Evolutionary conservation across 202 grass and related monocot genomes (phyloP).

Genomic region (Eragrostis tef): DNA sequence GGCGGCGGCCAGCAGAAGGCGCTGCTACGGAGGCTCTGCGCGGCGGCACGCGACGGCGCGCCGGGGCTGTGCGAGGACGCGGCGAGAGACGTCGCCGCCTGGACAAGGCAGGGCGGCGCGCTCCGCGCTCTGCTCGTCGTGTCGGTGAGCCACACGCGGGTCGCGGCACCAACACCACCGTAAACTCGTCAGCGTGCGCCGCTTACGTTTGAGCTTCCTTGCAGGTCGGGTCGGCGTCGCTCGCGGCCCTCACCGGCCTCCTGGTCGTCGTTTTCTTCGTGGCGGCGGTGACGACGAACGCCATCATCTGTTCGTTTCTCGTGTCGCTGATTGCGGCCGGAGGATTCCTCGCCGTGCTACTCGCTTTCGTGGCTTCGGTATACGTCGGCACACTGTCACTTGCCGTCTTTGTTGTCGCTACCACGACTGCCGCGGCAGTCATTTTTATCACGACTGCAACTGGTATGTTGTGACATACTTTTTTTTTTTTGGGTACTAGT

Average conservation of each 20-base stretch:
- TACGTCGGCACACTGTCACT: constrained; percentile 61
- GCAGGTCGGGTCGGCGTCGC: constrained; percentile 68
- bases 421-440: constrained; percentile 52
- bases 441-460: constrained; percentile 55
- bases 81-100: constrained; percentile 49
- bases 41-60: no score
- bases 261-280: constrained; percentile 60
- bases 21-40: no score
- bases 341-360: constrained; percentile 61
- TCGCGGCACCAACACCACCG: no score
- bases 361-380: constrained; percentile 54
- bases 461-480: constrained; percentile 46
- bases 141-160: constrained; percentile 48
- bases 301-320: constrained; percentile 54
- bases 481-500: neutral
- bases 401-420: constrained; percentile 53
- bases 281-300: constrained; percentile 52
- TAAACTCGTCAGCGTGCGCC: neutral
- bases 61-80: constrained; percentile 49
- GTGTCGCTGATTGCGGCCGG: constrained; percentile 63
- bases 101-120: constrained; percentile 64
- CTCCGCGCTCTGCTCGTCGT: constrained; percentile 58
- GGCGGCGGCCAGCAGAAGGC: no score
- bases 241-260: constrained; percentile 53
- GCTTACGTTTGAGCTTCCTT: neutral